Evolutionary conservation across 768 basidiomycete genomes (phyloP), one percentile per base, ranked within the genome.

Genomic region (Mycena metata): DNA sequence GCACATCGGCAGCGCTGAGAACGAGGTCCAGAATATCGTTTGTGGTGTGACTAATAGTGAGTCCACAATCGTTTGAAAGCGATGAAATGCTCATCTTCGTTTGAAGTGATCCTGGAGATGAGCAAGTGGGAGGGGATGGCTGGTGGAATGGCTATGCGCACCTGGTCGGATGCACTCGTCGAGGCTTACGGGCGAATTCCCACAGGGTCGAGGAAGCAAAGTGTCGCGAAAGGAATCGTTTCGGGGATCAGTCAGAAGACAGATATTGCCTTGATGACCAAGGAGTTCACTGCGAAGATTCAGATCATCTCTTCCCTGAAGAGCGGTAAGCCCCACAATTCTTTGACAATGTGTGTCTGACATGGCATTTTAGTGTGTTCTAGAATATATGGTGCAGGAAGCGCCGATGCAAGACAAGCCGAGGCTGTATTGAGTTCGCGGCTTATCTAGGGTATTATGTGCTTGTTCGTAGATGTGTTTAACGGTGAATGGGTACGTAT

Each of bases 111-210:
- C 23, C 73, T 88, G 68, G 85, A 86, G 75, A 82, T 86, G 78
- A 87, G 85, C 74, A 84, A 81, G 75, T 86, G 85, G 86, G 85
- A 87, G 62, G 83, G 83, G 10, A 86, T 87, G 85, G 83, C 86
- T 5, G 84, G 85, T 8, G 86, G 80, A 33, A 86, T 87, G 85
- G 83, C 86, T 45, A 85, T 87, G 82, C 81, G 84, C 41, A 87
- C 85, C 12, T 88, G 86, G 87, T 81, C 82, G 6, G 86, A 88
- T 58, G 73, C 77, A 1, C 77, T 88, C n/a, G 77, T 81, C 10
- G 81, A 83, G 36, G 84, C 81, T 12, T 80, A 85, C 67, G 75
- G 69, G n/a, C 79, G 75, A 68, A 78, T 76, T 52, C 67, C 71
- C 45, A 63, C 73, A 49, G 78, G 73, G 41, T 73, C 72, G 21